Evolutionary conservation across 1,284 basidiomycete species (phyloP).

Genomic region (Heterobasidion irregulare): DNA sequence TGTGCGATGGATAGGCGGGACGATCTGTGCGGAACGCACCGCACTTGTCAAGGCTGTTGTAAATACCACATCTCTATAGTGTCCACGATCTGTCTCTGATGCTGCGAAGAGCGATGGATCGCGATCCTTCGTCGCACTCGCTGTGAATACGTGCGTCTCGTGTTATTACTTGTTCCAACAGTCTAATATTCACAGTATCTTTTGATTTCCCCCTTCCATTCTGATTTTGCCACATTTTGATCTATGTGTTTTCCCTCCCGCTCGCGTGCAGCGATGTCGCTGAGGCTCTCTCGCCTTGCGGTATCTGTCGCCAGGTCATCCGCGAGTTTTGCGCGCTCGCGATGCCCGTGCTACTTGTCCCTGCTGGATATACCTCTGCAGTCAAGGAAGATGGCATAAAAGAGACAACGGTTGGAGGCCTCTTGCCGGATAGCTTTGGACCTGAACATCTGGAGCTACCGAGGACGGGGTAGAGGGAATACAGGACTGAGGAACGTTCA

Average conservation of each 20-base stretch:
- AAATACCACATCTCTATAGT: conserved; percentile 22
- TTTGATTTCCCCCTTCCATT: not conserved
- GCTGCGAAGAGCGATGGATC: conserved; percentile 64
- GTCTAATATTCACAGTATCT: not conserved
- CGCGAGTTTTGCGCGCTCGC: conserved; percentile 78
- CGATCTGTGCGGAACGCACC: conserved; percentile 86
- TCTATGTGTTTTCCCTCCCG: too few species aligned
- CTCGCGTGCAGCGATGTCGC: conserved; percentile 45
- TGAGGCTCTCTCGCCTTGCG: conserved; percentile 72
- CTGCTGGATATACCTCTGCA: conserved; percentile 39
- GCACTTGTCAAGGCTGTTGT: conserved; percentile 84
- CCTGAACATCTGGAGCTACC: conserved; percentile 66
- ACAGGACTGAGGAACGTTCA: too few species aligned
- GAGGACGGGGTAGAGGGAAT: conserved; percentile 13
- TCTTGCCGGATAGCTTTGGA: conserved; percentile 86
- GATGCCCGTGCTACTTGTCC: conserved; percentile 76
- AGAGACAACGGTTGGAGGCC: conserved; percentile 63
- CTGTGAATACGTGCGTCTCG: conserved; percentile 54
- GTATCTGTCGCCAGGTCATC: conserved; percentile 87
- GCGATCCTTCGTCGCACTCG: conserved; percentile 60
- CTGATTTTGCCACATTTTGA: too few species aligned
- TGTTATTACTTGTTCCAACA: not conserved
- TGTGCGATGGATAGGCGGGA: conserved; percentile 37
- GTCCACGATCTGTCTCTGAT: not conserved
- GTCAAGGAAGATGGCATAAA: conserved; percentile 40